These are phyloP conservation scores for Boechera retrofracta DNA, from an alignment of 345 rosid genomes.

Conservation along the genomic window DNA sequence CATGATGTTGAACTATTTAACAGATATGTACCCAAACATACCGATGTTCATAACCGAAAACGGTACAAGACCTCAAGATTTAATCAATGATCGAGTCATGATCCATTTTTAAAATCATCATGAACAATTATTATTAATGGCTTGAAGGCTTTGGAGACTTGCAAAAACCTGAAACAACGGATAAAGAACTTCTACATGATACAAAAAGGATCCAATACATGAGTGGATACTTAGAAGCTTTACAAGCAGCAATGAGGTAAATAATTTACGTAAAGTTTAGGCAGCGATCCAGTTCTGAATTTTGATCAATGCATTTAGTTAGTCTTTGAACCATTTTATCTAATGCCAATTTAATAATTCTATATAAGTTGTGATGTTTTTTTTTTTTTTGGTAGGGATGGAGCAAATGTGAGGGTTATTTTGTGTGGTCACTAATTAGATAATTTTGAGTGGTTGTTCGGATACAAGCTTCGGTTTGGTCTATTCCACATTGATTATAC, in stretches of 20 bases:
- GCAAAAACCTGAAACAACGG: constrained; percentile 26
- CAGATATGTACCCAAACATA: constrained; percentile 54
- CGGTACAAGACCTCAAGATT: constrained; percentile 40
- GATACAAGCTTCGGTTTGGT: constrained; percentile 63
- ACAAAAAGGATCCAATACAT: constrained; percentile 60
- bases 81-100: neutral
- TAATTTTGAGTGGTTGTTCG: constrained; percentile 70
- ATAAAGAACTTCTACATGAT: constrained; percentile 51
- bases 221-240: constrained; percentile 53
- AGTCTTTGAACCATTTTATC: constrained; percentile 1
- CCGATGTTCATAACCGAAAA: constrained; percentile 70
- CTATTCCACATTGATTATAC: constrained; percentile 59
- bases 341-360: neutral
- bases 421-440: constrained; percentile 80
- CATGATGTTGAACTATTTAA: constrained; percentile 51
- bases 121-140: neutral
- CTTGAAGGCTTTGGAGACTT: constrained; percentile 54
- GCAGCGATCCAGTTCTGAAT: neutral
- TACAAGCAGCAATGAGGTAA: constrained; percentile 60
- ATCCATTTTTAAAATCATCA: neutral
- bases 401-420: constrained; percentile 81
- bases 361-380: neutral
- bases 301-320: neutral
- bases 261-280: neutral
- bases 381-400: constrained; percentile 50